Evolutionary conservation across 2,329 filamentous ascomycete species (phyloP), one percentile per base, ranked within the genome.

Genomic region (Xylaria hypoxylon): DNA sequence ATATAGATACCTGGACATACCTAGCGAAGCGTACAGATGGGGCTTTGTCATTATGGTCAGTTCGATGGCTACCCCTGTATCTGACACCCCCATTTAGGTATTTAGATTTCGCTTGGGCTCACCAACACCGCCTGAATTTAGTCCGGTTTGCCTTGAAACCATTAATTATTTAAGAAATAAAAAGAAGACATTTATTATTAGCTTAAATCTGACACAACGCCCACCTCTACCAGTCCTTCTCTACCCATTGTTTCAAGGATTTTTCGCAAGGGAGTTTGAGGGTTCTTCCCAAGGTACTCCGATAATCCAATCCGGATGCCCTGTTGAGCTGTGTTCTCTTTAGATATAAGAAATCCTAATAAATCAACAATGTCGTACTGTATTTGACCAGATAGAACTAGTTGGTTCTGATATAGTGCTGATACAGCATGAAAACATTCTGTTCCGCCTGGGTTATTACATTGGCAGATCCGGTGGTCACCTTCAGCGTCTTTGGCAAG

Each of bases 281-380:
- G 56, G 7, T 64, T 55, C 0, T 11, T 13, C 8, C n/a, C 5
- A 3, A 44, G 0, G 17, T 24, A 64, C 24, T 55, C 62, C 2
- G 5, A 3, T 17, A 47, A 11, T 10, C 31, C n/a, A 24, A 2
- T 2, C 11, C 3, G 3, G 2, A 11, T 19, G 1, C 3, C n/a
- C 4, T 19, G 10, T 0, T 26, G 1, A 3, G 19, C 2, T 0
- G 1, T 1, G 7, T 40, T 3, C 13, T 17, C 28, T 11, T 38
- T 38, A 1, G 47, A 44, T 3, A 45, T 11, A 1, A 67, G 17
- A 3, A 33, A 53, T 1, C 1, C 3, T 1, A 67, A 11, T 5
- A 67, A 31, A 2, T 40, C 48, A 1, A 52, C 45, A 24, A 59
- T 31, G 2, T 59, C 57, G 19, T 55, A 22, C n/a, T 68, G 61